Evolutionary conservation across 371 early-diverging fungal species (phyloP).

Genomic region (Saksenaea oblongispora): DNA sequence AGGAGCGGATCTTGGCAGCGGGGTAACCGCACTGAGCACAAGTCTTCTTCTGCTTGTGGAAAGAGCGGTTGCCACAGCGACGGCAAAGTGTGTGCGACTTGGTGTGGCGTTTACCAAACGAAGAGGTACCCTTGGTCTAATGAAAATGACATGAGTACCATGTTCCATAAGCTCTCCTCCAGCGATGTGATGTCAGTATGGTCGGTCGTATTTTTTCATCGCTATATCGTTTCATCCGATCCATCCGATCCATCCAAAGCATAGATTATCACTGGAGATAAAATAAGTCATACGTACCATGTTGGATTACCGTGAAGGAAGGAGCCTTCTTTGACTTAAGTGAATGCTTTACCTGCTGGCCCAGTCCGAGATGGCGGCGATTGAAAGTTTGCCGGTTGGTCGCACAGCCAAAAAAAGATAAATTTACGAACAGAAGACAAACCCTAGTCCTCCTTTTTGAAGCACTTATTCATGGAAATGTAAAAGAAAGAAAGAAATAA

Average conservation of each 20-base stretch:
- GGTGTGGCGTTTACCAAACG: constrained; percentile 99
- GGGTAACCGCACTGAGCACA: constrained; percentile 99
- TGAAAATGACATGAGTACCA: neutral
- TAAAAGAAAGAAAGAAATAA: no score
- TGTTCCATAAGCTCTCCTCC: neutral
- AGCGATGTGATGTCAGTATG: neutral
- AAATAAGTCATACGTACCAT: neutral
- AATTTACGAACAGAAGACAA: no score
- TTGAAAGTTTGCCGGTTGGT: neutral
- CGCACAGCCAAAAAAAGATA: neutral
- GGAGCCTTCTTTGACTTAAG: neutral
- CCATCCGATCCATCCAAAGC: neutral
- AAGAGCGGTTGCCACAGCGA: constrained; percentile 97
- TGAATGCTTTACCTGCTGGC: neutral
- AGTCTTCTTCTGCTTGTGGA: constrained; percentile 99
- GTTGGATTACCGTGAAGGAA: constrained; percentile 6
- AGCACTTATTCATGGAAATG: no score
- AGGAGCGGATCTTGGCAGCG: constrained; percentile 95
- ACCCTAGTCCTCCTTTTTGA: no score
- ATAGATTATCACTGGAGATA: neutral
- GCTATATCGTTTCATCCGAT: neutral
- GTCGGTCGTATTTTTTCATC: neutral
- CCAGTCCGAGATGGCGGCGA: constrained; percentile 1
- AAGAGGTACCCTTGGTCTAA: constrained; percentile 99
- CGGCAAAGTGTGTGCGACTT: constrained; percentile 99